Evolutionary conservation across 768 basidiomycete species (phyloP), one percentile per base, ranked within the genome.

Genomic region (Rhizopogon vinicolor): DNA sequence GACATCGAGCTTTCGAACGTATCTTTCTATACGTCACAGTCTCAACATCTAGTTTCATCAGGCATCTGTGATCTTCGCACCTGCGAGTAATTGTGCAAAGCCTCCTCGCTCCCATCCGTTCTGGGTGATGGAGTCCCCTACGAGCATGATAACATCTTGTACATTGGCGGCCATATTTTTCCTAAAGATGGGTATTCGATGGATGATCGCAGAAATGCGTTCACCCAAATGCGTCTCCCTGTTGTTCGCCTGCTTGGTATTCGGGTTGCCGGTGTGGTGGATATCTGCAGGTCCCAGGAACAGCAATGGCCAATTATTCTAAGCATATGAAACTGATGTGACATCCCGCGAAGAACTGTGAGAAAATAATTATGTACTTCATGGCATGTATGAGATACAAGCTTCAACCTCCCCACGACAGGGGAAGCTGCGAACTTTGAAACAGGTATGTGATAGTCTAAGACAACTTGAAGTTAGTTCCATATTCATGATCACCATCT

Each of bases 121-220:
- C 63, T 92, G 85, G 0, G 91, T 93, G 57, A 93, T 78, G 7
- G 89, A 91, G 65, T 93, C 91, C 3, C 91, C 91, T 53, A 93
- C 81, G 14, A 91, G 81, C 73, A 93, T 76, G 53, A 92, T 81
- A 3, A 71, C 74, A 66, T 90, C 87, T 55, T 87, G 81, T 5
- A 80, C 72, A 51, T 68, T 67, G 7, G 81, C 80, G 19, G 79
- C 75, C 86, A 89, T 89, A 7, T 52, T 52, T 50, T n/a, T 22
- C 31, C 12, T n/a, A n/a, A n/a, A n/a, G n/a, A n/a, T n/a, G n/a
- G n/a, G n/a, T n/a, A n/a, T n/a, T n/a, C n/a, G n/a, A n/a, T n/a
- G n/a, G n/a, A n/a, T n/a, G n/a, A n/a, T n/a, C n/a, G n/a, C n/a
- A n/a, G n/a, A n/a, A n/a, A n/a, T n/a, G n/a, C n/a, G n/a, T n/a